A percentile compares a stretch with the other conserved stretches of the same genome.
Conservation (phyloP, 202 grass and related monocot species). For the Elaeis oleifera region DNA sequence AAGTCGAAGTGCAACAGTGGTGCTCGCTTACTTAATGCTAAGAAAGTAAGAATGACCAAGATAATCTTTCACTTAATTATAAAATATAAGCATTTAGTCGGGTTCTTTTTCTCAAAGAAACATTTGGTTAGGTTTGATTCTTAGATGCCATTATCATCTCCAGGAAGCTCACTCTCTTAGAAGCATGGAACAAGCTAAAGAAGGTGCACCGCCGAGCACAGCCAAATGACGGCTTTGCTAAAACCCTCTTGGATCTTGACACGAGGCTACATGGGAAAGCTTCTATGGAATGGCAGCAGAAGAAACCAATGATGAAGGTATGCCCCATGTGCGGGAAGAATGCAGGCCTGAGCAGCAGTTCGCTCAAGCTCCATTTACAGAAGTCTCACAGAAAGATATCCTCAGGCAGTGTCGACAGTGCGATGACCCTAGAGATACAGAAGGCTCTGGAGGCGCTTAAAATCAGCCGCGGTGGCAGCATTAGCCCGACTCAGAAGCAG, state of each 20-base stretch:
- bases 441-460: constrained; percentile 55
- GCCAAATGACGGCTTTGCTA: constrained; percentile 83
- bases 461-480: constrained; percentile 26
- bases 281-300: constrained; percentile 84
- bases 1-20: constrained; percentile 81
- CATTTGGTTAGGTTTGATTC: background rate
- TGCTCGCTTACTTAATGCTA: constrained; percentile 81
- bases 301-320: constrained; percentile 63
- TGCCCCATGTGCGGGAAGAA: constrained; percentile 85
- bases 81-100: background rate
- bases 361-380: constrained; percentile 80
- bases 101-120: background rate
- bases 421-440: constrained; percentile 67
- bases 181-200: constrained; percentile 85
- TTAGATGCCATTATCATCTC: background rate
- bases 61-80: background rate
- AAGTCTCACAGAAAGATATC: constrained; percentile 71
- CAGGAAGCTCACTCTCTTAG: constrained; percentile 44
- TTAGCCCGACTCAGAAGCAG: constrained; percentile 44
- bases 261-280: constrained; percentile 53
- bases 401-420: constrained; percentile 63
- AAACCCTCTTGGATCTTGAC: constrained; percentile 72
- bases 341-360: constrained; percentile 82
- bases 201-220: constrained; percentile 72
- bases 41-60: constrained; percentile 51